phyloP scores from a whole-genome alignment of 192 early-diverging fungal genomes.

The Backusella mclennaniae region DNA sequence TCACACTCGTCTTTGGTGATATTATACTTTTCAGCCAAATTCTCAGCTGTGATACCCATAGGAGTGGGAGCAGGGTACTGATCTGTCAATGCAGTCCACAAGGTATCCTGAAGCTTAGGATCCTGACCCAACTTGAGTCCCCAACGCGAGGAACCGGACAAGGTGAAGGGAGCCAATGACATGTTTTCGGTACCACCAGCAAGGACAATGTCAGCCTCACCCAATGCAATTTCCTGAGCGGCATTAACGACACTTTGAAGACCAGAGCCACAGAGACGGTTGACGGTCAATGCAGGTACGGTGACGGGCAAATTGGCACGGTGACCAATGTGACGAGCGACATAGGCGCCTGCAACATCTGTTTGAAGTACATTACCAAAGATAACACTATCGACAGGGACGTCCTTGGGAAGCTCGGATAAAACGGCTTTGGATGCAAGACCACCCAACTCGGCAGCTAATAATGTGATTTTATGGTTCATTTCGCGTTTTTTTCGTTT shows the following conservation, averaged over 20 bases:
- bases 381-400: slow-evolving; percentile 85
- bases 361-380: slow-evolving; percentile 95
- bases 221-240: slow-evolving; percentile 87
- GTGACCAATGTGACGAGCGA: slow-evolving; percentile 92
- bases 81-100: slow-evolving; percentile 84
- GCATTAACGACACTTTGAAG: slow-evolving; percentile 94
- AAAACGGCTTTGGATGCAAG: slow-evolving; percentile 90
- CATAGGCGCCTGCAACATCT: slow-evolving; percentile 77
- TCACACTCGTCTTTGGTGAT: slow-evolving; percentile 84
- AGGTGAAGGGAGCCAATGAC: slow-evolving; percentile 87
- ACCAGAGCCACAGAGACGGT: slow-evolving; percentile 95
- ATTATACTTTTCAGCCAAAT: slow-evolving; percentile 81
- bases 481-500: background rate
- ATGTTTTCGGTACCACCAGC: slow-evolving; percentile 94
- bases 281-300: slow-evolving; percentile 89
- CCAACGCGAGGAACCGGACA: slow-evolving; percentile 69
- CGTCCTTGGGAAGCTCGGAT: slow-evolving; percentile 65
- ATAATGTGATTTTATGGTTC: background rate
- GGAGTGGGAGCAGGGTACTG: slow-evolving; percentile 73
- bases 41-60: slow-evolving; percentile 96
- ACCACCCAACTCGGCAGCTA: slow-evolving; percentile 82
- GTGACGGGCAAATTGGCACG: slow-evolving; percentile 81
- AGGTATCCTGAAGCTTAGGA: slow-evolving; percentile 86
- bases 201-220: slow-evolving; percentile 83
- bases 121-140: slow-evolving; percentile 88